A percentile compares a stretch with the other conserved stretches of the same genome.
These are phyloP conservation scores for Pythium aquatile DNA, from an alignment of 352 stramenopile species.

Conservation along the genomic window DNA sequence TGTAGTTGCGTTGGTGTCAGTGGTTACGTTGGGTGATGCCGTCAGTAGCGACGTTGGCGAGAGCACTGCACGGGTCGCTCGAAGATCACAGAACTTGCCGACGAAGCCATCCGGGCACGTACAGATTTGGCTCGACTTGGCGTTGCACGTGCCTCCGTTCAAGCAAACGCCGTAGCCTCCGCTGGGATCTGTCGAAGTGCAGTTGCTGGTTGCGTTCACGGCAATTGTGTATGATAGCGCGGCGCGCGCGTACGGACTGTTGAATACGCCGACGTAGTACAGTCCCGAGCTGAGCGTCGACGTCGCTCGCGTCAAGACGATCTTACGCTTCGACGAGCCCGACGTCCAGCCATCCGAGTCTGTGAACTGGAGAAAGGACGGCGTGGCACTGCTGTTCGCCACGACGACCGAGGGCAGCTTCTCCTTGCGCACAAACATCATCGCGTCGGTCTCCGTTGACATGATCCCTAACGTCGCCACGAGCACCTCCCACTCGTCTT, in stretches of 20 bases:
- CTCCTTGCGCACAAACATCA: slow-evolving; percentile 70
- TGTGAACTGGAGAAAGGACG: slow-evolving; percentile 48
- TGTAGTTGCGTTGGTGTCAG: background rate
- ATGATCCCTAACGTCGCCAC: slow-evolving; percentile 42
- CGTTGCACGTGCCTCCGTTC: slow-evolving; percentile 49
- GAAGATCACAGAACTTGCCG: slow-evolving; percentile 45
- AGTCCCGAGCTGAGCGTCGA: slow-evolving; percentile 69
- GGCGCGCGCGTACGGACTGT: slow-evolving; percentile 57
- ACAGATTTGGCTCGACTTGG: slow-evolving; percentile 48
- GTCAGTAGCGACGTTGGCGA: slow-evolving; percentile 21
- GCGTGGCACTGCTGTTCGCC: background rate
- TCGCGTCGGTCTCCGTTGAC: slow-evolving; percentile 52
- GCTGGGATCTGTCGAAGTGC: slow-evolving; percentile 15
- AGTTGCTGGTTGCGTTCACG: slow-evolving; percentile 53
- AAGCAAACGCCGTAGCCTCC: slow-evolving; percentile 37
- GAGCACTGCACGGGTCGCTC: slow-evolving; percentile 20
- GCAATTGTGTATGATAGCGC: slow-evolving; percentile 50
- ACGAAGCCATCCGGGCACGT: slow-evolving; percentile 36
- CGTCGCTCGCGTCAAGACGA: slow-evolving; percentile 52
- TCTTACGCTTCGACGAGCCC: slow-evolving; percentile 38
- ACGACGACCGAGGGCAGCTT: slow-evolving; percentile 43
- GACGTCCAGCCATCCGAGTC: slow-evolving; percentile 51
- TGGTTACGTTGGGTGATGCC: slow-evolving; percentile 6
- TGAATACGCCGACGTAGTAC: slow-evolving; percentile 77
- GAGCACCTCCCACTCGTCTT: slow-evolving; percentile 60